Evolutionary conservation across 2,329 filamentous ascomycete genomes (phyloP).

Genomic region (Sporothrix euskadiensis): DNA sequence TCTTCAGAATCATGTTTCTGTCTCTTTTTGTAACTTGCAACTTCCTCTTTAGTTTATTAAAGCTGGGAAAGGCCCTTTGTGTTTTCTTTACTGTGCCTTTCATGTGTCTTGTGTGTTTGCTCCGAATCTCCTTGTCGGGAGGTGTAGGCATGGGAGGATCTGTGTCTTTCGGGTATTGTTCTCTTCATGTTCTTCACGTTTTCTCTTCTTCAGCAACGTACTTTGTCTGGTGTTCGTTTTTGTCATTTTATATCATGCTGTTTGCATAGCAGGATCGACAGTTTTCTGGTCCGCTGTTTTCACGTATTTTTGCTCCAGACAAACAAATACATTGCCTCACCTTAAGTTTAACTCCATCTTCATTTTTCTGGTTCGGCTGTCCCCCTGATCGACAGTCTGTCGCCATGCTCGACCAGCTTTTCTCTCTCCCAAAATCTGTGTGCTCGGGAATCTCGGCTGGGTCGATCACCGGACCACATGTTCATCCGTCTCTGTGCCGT

Average conservation of each 20-base stretch:
- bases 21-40: background rate
- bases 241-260: slow-evolving; percentile 17
- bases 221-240: slow-evolving; percentile 4
- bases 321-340: slow-evolving; percentile 13
- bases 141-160: background rate
- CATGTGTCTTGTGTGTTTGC: background rate
- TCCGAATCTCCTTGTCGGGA: background rate
- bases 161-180: background rate
- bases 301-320: background rate
- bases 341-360: too few species aligned
- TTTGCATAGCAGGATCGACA: background rate
- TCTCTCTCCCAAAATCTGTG: background rate
- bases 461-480: slow-evolving; percentile 11
- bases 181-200: background rate
- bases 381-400: background rate
- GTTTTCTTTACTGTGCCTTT: background rate
- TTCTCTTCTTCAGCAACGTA: too few species aligned
- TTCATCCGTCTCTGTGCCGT: background rate
- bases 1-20: too few species aligned
- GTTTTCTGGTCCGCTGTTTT: background rate
- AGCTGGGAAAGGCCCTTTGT: background rate
- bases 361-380: background rate
- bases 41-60: background rate
- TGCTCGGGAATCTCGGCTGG: background rate
- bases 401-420: background rate